phyloP scores from a whole-genome alignment of 805 yeast genomes.

The Yarrowia hollandica region DNA sequence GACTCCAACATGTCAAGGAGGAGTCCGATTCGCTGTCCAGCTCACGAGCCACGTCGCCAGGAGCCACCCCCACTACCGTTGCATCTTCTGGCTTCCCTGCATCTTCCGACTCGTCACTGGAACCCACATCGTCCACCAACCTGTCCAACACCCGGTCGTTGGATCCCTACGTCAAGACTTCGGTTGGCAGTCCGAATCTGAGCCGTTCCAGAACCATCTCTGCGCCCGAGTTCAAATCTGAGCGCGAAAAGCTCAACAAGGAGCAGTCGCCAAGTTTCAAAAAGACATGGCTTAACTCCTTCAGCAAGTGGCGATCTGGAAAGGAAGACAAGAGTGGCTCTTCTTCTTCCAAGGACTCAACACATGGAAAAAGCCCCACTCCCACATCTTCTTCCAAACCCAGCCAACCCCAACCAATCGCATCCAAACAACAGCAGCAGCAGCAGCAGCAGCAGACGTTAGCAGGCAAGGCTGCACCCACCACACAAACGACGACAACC shows the following conservation, averaged over 20 bases:
- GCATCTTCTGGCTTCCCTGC: slow-evolving; percentile 13
- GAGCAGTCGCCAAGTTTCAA: slow-evolving; percentile 26
- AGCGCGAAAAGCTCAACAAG: slow-evolving; percentile 22
- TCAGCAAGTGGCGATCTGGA: slow-evolving; percentile 10
- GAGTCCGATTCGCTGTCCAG: neutral
- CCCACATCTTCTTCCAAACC: too few species aligned
- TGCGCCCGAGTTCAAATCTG: slow-evolving; percentile 17
- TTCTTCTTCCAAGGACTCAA: neutral
- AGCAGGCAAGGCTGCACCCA: neutral
- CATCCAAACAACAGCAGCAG: neutral
- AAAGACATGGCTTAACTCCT: slow-evolving; percentile 16
- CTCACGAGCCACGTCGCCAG: slow-evolving; percentile 2
- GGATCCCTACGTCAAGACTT: slow-evolving; percentile 4
- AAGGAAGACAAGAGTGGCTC: neutral
- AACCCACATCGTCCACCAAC: neutral
- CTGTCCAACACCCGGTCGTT: slow-evolving; percentile 9
- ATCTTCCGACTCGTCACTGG: too few species aligned
- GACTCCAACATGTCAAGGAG: slow-evolving; percentile 16
- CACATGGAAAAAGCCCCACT: neutral
- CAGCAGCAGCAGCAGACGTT: neutral
- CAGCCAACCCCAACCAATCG: neutral
- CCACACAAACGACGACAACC: neutral
- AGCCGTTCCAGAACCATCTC: slow-evolving; percentile 8
- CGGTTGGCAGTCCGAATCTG: neutral
- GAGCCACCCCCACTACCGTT: neutral